Evolutionary conservation across 192 early-diverging fungal species (phyloP), one percentile per base, ranked within the genome.

Genomic region (Gaertneriomyces semiglobifer): DNA sequence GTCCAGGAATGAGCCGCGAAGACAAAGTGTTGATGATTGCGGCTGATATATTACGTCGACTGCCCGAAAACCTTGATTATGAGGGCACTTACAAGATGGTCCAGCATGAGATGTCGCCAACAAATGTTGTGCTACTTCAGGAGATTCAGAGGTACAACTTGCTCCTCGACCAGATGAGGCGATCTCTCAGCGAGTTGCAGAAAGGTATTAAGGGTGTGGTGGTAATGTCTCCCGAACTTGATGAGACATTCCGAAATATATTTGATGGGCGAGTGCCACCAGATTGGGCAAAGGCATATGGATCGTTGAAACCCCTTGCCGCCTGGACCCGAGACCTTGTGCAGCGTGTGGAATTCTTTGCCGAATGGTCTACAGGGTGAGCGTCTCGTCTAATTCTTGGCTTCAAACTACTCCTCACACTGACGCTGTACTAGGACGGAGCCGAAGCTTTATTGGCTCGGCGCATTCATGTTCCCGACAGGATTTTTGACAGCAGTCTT

Each of bases 351-450:
- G 84, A 86, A 62, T 76, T 77, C 66, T 86, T 86, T 70, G 62
- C 73, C 41, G 81, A 86, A 38, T 86, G 84, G 84, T 64, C 83
- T 10, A 86, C 84, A 81, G 81, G 84, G 84, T 85, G 73, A 44
- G 73, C 46, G 44, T 52, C 2, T 6, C 2, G 3, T 38, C 25
- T 33, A 33, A n/a, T 51, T 51, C 18, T 2, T 14, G 48, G 18
- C 18, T 14, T 51, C 48, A n/a, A 51, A 2, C 48, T 14, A 14
- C 2, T 2, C 2, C 18, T 18, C 14, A 51, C 48, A 18, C 14
- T 33, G 12, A 18, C 20, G 20, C 3, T 57, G n/a, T 41, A 11
- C 12, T 46, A 83, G 79, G 45, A 71, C 43, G 10, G 77, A 84
- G 56, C 79, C 78, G 58, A 85, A 80, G 55, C 45, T 74, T 1